Conservation (phyloP, 2,329 filamentous ascomycete species). For the Neoscytalidium dimidiatum region DNA sequence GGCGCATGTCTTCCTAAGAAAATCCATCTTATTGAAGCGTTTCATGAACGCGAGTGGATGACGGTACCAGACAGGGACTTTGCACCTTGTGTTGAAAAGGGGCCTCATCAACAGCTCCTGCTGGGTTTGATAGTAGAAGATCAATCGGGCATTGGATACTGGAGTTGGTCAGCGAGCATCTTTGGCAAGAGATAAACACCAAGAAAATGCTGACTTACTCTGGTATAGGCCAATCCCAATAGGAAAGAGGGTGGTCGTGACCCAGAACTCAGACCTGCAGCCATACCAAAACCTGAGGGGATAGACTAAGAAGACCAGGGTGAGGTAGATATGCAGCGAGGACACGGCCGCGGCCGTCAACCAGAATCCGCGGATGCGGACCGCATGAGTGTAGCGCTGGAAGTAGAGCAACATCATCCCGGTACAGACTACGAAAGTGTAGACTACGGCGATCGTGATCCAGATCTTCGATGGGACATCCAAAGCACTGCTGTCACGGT, state of each 20-base stretch:
- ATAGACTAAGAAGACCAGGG: background rate
- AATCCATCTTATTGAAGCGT: background rate
- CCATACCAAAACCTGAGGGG: conserved; percentile 17
- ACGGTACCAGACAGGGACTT: background rate
- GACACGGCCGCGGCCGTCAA: background rate
- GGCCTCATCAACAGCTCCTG: background rate
- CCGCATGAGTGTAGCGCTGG: conserved; percentile 6
- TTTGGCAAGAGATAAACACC: too few relatives aligned
- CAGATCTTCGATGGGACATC: conserved; percentile 2
- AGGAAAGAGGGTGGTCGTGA: conserved; percentile 14
- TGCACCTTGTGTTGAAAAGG: background rate
- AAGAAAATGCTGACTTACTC: background rate
- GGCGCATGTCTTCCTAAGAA: background rate
- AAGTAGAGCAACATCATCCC: background rate
- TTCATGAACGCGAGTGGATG: background rate
- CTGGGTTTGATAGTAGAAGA: conserved; percentile 14
- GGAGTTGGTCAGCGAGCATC: background rate
- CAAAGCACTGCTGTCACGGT: background rate
- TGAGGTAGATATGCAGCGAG: conserved; percentile 8
- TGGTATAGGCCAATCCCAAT: conserved; percentile 7
- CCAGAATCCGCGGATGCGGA: conserved; percentile 14
- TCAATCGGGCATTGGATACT: conserved; percentile 15
- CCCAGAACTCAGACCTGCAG: conserved; percentile 15
- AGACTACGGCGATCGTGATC: conserved; percentile 6
- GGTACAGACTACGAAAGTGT: background rate